These are phyloP conservation scores for Penicillium sp. DNA, from an alignment of 2,329 filamentous ascomycete genomes.

Conservation along the genomic window DNA sequence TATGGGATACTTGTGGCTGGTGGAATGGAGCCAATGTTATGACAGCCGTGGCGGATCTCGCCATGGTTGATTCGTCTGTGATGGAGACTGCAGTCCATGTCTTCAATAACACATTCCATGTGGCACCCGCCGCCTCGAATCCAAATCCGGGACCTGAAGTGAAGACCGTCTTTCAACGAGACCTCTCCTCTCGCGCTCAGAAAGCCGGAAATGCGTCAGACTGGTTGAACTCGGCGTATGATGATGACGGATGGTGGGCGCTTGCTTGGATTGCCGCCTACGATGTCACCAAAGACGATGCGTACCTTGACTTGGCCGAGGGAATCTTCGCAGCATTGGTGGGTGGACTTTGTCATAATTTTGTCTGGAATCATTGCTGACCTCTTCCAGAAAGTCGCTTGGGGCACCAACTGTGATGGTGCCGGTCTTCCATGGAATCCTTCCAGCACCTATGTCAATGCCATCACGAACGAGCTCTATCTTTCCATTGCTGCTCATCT, in stretches of 20 bases:
- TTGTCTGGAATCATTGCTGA: slow-evolving; percentile 1
- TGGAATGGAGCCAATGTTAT: slow-evolving; percentile 67
- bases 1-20: slow-evolving; percentile 63
- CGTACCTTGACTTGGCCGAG: slow-evolving; percentile 46
- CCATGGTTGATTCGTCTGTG: slow-evolving; percentile 33
- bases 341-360: background rate
- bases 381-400: slow-evolving; percentile 30
- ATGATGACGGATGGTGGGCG: slow-evolving; percentile 52
- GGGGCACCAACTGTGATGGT: slow-evolving; percentile 42
- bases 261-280: slow-evolving; percentile 52
- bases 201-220: slow-evolving; percentile 18
- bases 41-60: slow-evolving; percentile 55
- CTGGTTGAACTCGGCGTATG: slow-evolving; percentile 39
- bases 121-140: slow-evolving; percentile 18
- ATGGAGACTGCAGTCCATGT: slow-evolving; percentile 33
- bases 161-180: slow-evolving; percentile 9
- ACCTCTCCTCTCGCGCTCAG: slow-evolving; percentile 1
- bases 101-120: slow-evolving; percentile 42
- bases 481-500: slow-evolving; percentile 51
- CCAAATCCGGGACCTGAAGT: slow-evolving; percentile 15
- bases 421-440: slow-evolving; percentile 48
- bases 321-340: slow-evolving; percentile 48
- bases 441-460: slow-evolving; percentile 44
- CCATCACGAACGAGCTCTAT: slow-evolving; percentile 55
- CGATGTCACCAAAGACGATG: slow-evolving; percentile 44